These are phyloP conservation scores for Debaryomyces fabryi DNA, from an alignment of 1,139 yeast species.

Conservation along the genomic window DNA sequence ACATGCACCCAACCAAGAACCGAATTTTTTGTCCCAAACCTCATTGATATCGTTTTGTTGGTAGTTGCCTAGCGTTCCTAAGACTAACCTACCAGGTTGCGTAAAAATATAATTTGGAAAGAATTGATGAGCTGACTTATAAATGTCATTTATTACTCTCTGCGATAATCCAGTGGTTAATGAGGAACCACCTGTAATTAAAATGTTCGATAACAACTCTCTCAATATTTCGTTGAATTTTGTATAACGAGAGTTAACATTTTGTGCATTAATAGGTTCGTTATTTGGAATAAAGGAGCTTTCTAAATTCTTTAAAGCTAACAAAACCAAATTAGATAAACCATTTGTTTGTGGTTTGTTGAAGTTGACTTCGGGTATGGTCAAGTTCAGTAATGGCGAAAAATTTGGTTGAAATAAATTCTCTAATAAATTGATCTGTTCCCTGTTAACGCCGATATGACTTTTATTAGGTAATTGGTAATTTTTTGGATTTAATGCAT, in stretches of 20 bases:
- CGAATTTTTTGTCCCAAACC: constrained; percentile 56
- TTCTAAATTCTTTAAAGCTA: constrained; percentile 41
- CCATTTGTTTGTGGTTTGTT: constrained; percentile 47
- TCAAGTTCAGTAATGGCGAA: constrained; percentile 33
- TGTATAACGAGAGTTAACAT: constrained; percentile 32
- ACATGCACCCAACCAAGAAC: constrained; percentile 71
- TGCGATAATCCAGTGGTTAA: constrained; percentile 62
- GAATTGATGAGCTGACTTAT: constrained; percentile 44
- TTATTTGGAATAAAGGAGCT: constrained; percentile 31
- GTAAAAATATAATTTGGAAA: constrained; percentile 52
- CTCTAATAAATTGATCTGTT: constrained; percentile 50
- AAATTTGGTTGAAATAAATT: constrained; percentile 58
- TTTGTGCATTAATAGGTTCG: constrained; percentile 18
- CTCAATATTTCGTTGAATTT: constrained; percentile 46
- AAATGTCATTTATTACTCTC: constrained; percentile 61
- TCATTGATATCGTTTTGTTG: constrained; percentile 36
- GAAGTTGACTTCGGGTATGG: constrained; percentile 40
- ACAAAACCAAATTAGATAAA: constrained; percentile 41
- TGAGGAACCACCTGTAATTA: constrained; percentile 69
- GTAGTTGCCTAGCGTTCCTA: constrained; percentile 27
- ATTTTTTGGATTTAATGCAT: constrained; percentile 25
- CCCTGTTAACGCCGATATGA: constrained; percentile 41
- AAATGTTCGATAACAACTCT: constrained; percentile 55
- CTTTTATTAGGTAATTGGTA: constrained; percentile 54
- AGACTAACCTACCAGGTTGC: constrained; percentile 21